Evolutionary conservation across 805 yeast genomes (phyloP), one percentile per base, ranked within the genome.

Genomic region (Nakazawaea pomicola): DNA sequence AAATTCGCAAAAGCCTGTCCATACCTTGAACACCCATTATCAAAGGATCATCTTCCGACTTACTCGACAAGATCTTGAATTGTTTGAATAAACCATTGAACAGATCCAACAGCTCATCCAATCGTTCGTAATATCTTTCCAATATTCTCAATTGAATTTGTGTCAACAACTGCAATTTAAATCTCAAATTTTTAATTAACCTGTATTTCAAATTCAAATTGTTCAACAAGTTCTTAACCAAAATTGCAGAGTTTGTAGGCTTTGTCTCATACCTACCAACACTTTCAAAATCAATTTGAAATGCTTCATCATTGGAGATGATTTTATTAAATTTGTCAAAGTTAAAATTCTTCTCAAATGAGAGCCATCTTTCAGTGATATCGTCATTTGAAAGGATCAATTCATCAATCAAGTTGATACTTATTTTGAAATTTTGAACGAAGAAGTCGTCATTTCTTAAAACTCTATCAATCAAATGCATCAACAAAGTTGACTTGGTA

Each of bases 221-320:
- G 47, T 78, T 77, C 17, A 83, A 58, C 31, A 84, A 56, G 49
- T 78, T 78, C 32, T 68, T 68, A 45, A 83, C 55, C 36, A 76
- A 73, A 29, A 70, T 64, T 0, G 89, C 77, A 1, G 87, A 74
- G 46, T 72, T 72, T 0, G 88, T 81, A 0, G 91, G 89, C 45
- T 70, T 71, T 0, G 77, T 68, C 38, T 58, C 57, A 6, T 56
- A 57, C n/a, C 43, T 47, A 34, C 62, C 69, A 8, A 60, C 68
- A 12, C 65, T 67, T 37, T 83, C 90, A 46, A 59, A 63, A 51
- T 83, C 90, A 23, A 83, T 72, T 3, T 56, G 58, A 56, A 80
- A 77, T 0, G 84, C 77, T 47, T 72, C 67, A 0, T 64, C 49
- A 1, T 71, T 54, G 2, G 62, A 60, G 3, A 77, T 52, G 16